Percentiles rank a stretch among this genome's conserved stretches.
phyloP scores from a whole-genome alignment of 2,329 filamentous ascomycete species.

The Paramyrothecium roridum region DNA sequence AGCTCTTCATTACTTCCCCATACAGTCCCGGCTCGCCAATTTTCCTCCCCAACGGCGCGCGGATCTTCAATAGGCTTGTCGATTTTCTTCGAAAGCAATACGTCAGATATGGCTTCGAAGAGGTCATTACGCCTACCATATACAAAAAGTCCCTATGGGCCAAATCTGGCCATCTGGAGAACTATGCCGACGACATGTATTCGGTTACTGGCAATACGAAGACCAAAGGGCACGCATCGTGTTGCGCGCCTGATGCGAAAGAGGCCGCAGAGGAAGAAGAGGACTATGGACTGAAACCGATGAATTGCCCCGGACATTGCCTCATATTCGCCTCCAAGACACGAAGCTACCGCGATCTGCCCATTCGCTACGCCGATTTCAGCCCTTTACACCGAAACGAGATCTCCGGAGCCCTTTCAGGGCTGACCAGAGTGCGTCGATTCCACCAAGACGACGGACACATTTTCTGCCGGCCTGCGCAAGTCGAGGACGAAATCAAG shows the following conservation, averaged over 20 bases:
- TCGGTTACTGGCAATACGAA: conserved; percentile 60
- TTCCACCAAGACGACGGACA: conserved; percentile 92
- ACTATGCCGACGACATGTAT: conserved; percentile 92
- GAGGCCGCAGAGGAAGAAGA: conserved; percentile 57
- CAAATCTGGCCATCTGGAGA: conserved; percentile 81
- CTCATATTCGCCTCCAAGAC: conserved; percentile 73
- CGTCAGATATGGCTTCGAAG: conserved; percentile 78
- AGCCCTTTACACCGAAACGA: conserved; percentile 86
- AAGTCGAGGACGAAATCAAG: conserved; percentile 72
- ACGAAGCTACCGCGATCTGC: conserved; percentile 76
- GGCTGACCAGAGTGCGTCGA: conserved; percentile 77
- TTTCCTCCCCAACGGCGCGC: conserved; percentile 77
- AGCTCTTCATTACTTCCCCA: conserved; percentile 73
- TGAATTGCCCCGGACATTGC: conserved; percentile 91
- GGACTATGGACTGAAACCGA: conserved; percentile 82
- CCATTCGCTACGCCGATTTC: conserved; percentile 83
- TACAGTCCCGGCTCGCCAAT: conserved; percentile 86
- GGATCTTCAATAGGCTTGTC: conserved; percentile 80
- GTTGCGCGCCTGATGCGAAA: conserved; percentile 22
- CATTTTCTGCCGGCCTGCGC: conserved; percentile 79
- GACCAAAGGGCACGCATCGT: conserved; percentile 13
- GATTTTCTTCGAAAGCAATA: conserved; percentile 83
- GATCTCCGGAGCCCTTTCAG: conserved; percentile 75
- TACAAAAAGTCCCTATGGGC: conserved; percentile 89
- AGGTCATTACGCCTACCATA: conserved; percentile 86